Evolutionary conservation across 2,329 filamentous ascomycete genomes (phyloP), one percentile per base, ranked within the genome.

Genomic region (Ambrosiella xylebori): DNA sequence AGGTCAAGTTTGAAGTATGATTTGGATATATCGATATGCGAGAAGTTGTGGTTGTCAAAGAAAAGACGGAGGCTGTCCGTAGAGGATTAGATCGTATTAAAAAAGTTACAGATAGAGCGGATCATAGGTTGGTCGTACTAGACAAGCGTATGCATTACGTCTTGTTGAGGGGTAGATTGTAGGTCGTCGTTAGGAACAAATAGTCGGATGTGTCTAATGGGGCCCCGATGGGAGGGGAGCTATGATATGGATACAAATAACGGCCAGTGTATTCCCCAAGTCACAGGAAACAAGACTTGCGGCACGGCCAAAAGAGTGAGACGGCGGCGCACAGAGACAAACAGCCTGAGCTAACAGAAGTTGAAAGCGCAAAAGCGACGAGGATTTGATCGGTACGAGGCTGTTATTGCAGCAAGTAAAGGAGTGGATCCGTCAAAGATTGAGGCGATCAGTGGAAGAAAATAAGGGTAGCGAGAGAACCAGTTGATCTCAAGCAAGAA

Each of bases 211-310:
- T 9, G 27, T 9, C 35, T 17, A 47, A 38, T 37, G 27, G 37
- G 36, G 39, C 15, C 27, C 19, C 5, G 17, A 9, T 47, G 36
- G 54, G 8, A 12, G 54, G 15, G 8, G 40, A 35, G 40, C 36
- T 39, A 27, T 58, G 50, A 54, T 58, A 58, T 58, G 57, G 27
- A 58, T 58, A 58, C 47, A 59, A 53, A 50, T 39, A 37, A 44
- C 15, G 50, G 57, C 38, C 7, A 37, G 44, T 57, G 58, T 49
- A 59, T 57, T 59, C 58, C 58, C 54, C 38, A 57, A 49, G 54
- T 55, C 15, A 13, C 37, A 40, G 44, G 44, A 40, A 59, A 38
- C 38, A 50, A 55, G 38, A 40, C 37, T 35, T 45, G 41, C 36
- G 35, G 41, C 47, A 51, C 40, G 37, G 27, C 41, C 15, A 54